phyloP scores from a whole-genome alignment of 1,139 yeast genomes.

The Candida sanyaensis region DNA sequence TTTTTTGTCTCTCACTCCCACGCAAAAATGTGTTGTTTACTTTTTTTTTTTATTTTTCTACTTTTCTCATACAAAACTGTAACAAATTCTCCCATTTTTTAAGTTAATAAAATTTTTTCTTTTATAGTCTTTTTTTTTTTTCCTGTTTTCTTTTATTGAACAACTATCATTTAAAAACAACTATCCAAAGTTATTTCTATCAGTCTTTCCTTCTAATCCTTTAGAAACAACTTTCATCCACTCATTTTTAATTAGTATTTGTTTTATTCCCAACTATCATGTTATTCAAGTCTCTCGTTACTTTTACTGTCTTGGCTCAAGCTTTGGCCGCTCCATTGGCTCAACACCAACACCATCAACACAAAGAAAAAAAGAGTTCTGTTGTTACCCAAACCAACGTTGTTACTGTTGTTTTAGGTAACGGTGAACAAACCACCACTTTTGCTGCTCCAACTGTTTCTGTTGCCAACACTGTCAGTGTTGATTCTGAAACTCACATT shows the following conservation, averaged over 20 bases:
- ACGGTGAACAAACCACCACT: constrained; percentile 27
- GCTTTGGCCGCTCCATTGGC: constrained; percentile 32
- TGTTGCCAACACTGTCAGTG: constrained; percentile 13
- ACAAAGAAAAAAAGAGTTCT: constrained; percentile 42
- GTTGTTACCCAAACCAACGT: constrained; percentile 36
- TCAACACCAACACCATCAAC: constrained; percentile 37
- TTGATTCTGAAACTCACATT: constrained; percentile 12
- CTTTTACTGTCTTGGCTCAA: constrained; percentile 35
- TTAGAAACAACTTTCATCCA: constrained; percentile 8
- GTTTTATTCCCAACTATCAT: constrained; percentile 15
- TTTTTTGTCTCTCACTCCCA: neutral
- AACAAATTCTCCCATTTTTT: neutral
- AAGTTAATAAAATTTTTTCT: neutral
- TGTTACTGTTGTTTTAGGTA: constrained; percentile 39
- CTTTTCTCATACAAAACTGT: constrained; percentile 3
- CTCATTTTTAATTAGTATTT: constrained; percentile 4
- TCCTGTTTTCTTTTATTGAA: constrained; percentile 3
- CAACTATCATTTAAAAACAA: constrained; percentile 1
- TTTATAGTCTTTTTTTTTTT: neutral
- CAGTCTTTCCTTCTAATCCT: constrained; percentile 13
- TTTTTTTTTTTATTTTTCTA: neutral
- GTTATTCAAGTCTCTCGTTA: constrained; percentile 49
- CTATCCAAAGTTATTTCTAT: constrained; percentile 9
- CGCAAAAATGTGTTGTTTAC: neutral
- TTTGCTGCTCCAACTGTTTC: constrained; percentile 25